Evolutionary conservation across 352 stramenopile genomes (phyloP), one percentile per base, ranked within the genome.

Genomic region (Aphanomyces euteiches): DNA sequence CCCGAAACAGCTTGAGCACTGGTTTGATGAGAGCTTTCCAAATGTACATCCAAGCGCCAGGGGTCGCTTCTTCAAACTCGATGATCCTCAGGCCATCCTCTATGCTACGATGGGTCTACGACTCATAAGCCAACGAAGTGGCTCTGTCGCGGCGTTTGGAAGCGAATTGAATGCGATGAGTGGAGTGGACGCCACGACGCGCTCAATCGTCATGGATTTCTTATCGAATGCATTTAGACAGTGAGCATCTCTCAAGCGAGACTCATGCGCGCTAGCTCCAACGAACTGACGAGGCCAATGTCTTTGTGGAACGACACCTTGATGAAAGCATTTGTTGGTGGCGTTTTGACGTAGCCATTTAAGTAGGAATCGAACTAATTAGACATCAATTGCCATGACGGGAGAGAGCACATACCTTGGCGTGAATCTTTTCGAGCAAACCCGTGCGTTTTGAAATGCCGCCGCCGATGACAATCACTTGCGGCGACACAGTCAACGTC

Each of bases 381-480:
- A 43, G 40, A 63, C 7, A 56, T 61, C 43, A 72, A 34, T 65
- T 28, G 28, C 28, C 28, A 37, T 19, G 56, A 59, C 0, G 47
- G n/a, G 56, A 15, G 56, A 13, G 47, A 4, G 28, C n/a, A 13
- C 37, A 43, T 73, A 75, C 70, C 70, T 92, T 91, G 47, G 84
- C 75, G 71, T 83, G 86, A 69, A 93, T 89, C 41, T 89, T 75
- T 28, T 87, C 75, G 63, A 97, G 96, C 36, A 98, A 78, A 53
- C 89, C 82, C 40, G 77, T 73, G 50, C 93, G 92, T 78, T 97
- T 96, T 73, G 97, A 89, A 54, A 99, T 90, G 61, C 96, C 96
- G 60, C 96, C 96, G 64, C 93, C 93, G 53, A 99, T 90, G 6
- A 98, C 92, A 74, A 99, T 99, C 48, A 93, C 89, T 73, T 99